These are phyloP conservation scores for Taiozyma onychis DNA, from an alignment of 1,139 yeast species.

Conservation along the genomic window DNA sequence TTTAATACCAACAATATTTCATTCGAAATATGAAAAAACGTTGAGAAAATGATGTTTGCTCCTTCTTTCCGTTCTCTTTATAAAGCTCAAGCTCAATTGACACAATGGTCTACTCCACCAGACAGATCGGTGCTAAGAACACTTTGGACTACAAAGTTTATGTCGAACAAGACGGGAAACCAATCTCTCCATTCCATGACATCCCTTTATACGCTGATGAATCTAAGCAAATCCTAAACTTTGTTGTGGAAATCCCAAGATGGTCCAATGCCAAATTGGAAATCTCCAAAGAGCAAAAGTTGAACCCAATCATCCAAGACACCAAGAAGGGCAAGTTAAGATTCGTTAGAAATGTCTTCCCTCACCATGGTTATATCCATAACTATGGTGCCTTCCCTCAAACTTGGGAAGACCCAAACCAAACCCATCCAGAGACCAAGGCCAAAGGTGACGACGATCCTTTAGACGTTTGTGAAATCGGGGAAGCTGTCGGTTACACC, in stretches of 20 bases:
- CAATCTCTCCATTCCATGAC: conserved; percentile 75
- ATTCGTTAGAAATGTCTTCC: conserved; percentile 83
- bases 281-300: conserved; percentile 56
- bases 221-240: conserved; percentile 64
- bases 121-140: conserved; percentile 90
- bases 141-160: conserved; percentile 86
- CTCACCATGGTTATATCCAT: conserved; percentile 86
- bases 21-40: background rate
- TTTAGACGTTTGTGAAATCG: conserved; percentile 85
- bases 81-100: background rate
- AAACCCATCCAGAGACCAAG: conserved; percentile 66
- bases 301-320: conserved; percentile 86
- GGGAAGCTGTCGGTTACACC: conserved; percentile 60
- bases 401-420: conserved; percentile 89
- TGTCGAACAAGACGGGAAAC: conserved; percentile 62
- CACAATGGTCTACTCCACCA: conserved; percentile 62
- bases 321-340: conserved; percentile 78
- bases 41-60: background rate
- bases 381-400: conserved; percentile 95
- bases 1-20: background rate
- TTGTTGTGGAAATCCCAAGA: conserved; percentile 87
- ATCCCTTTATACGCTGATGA: conserved; percentile 63
- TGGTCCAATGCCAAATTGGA: conserved; percentile 91
- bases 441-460: conserved; percentile 90
- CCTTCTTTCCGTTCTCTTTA: background rate